phyloP scores from a whole-genome alignment of 2,329 filamentous ascomycete genomes.

The Claviceps spartinae region DNA sequence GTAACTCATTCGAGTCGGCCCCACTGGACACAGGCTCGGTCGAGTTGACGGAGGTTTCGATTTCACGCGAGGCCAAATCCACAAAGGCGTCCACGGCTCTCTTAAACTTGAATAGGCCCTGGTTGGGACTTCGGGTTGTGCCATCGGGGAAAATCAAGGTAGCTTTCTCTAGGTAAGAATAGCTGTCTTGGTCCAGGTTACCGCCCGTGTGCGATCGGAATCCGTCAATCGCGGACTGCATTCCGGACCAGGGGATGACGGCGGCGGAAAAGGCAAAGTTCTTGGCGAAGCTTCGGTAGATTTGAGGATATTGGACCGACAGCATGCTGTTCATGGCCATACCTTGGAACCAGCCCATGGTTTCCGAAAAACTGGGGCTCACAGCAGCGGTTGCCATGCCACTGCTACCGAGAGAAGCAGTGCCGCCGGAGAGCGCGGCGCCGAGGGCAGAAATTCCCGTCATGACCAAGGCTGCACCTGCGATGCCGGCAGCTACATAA shows the following conservation, averaged over 20 bases:
- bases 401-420: slow-evolving; percentile 31
- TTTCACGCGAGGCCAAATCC: slow-evolving; percentile 39
- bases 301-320: slow-evolving; percentile 71
- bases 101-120: slow-evolving; percentile 33
- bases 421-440: slow-evolving; percentile 35
- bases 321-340: slow-evolving; percentile 96
- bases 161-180: slow-evolving; percentile 58
- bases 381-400: slow-evolving; percentile 46
- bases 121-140: slow-evolving; percentile 30
- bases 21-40: slow-evolving; percentile 11
- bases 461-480: slow-evolving; percentile 66
- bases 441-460: slow-evolving; percentile 58
- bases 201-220: slow-evolving; percentile 75
- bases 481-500: slow-evolving; percentile 72
- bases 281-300: slow-evolving; percentile 80
- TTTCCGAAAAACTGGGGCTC: slow-evolving; percentile 75
- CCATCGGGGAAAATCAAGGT: slow-evolving; percentile 59
- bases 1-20: slow-evolving; percentile 19
- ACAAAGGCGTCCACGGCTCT: slow-evolving; percentile 35
- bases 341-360: slow-evolving; percentile 81
- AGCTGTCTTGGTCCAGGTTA: slow-evolving; percentile 69
- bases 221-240: slow-evolving; percentile 72
- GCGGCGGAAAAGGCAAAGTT: slow-evolving; percentile 92
- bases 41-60: slow-evolving; percentile 31
- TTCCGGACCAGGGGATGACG: slow-evolving; percentile 64